Percentiles rank a stretch among this genome's conserved stretches.
phyloP scores from a whole-genome alignment of 345 rosid genomes.

The Gossypium raimondii region DNA sequence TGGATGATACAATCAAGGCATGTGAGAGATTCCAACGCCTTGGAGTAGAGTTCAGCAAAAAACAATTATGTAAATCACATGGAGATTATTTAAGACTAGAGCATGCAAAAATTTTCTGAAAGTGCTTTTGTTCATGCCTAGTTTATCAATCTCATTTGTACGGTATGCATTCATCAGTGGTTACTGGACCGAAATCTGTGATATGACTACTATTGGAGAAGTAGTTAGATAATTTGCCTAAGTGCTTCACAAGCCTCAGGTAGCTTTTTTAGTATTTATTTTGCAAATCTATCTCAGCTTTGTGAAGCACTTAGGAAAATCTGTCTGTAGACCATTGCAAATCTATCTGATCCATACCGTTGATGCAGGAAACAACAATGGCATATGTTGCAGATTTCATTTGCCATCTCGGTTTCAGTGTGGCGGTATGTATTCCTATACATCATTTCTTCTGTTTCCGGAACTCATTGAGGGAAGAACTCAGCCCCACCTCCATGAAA shows the following conservation, averaged over 20 bases:
- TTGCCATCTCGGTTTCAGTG: neutral
- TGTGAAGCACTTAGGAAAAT: neutral
- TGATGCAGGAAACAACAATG: neutral
- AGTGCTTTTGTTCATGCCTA: neutral
- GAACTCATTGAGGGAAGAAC: neutral
- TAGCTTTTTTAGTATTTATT: neutral
- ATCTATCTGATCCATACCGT: neutral
- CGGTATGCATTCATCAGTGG: conserved; percentile 95
- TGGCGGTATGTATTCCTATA: neutral
- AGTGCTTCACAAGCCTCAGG: conserved; percentile 17
- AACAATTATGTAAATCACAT: conserved; percentile 17
- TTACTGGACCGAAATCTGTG: conserved; percentile 94
- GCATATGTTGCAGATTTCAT: neutral
- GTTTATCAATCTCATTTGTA: conserved; percentile 25
- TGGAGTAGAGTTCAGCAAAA: conserved; percentile 93
- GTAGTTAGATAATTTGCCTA: conserved; percentile 35
- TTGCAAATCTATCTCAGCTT: neutral
- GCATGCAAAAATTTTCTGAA: no score
- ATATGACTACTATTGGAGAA: conserved; percentile 54
- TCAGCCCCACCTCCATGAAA: neutral
- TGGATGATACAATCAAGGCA: conserved; percentile 88
- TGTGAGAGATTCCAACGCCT: conserved; percentile 83
- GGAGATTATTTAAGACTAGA: no score
- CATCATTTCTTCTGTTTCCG: neutral
- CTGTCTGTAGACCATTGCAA: neutral